Base-by-base conservation (phyloP, 352 stramenopile species). In the Pythium catenulatum region DNA sequence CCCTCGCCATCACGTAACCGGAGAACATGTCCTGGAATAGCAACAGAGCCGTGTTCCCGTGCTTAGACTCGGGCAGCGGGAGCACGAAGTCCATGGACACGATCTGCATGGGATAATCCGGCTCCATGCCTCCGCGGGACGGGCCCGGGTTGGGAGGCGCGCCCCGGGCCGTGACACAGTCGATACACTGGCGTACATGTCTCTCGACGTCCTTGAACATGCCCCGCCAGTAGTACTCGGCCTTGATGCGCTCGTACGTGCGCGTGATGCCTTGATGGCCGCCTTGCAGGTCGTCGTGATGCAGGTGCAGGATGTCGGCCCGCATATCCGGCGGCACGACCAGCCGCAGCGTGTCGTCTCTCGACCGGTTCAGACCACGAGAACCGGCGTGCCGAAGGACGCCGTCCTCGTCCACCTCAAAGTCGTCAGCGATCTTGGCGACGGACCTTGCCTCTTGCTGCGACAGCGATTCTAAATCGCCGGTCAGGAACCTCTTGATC, bases 11-110 rank as follows among this genome's bases (percentile, higher is more conserved):
- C 2, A 85, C 75, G 43, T 61, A 88, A 0, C 79, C 83, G 0
- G 59, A 81, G 70, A 88, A 85, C 39, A 48, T 54, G 30, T 83
- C 46, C 41, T 87, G 73, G 9, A 91, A 89, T 3, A 88, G 43
- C 0, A 90, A 41, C 6, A 90, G 25, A 52, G 45, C 32, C 6
- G 46, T 65, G 21, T 63, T 66, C 66, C 50, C 69, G 27, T n/a
- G 69, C 7, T 27, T n/a, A 30, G 69, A 36, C 17, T 6, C 32
- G 15, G 69, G 69, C 4, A 79, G 37, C 8, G 69, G 54, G 25
- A 45, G 17, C 11, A 63, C 73, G 30, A 81, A 81, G 34, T 83
- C 58, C 75, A 83, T 75, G 8, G 73, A 82, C 6, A 82, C 56
- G n/a, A 82, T 56, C 8, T 82, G 73, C 39, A 73, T 73, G 7